Percentiles rank a stretch among this genome's conserved stretches.
phyloP scores from a whole-genome alignment of 495 filamentous ascomycete species.

The Penicillium desertorum region DNA sequence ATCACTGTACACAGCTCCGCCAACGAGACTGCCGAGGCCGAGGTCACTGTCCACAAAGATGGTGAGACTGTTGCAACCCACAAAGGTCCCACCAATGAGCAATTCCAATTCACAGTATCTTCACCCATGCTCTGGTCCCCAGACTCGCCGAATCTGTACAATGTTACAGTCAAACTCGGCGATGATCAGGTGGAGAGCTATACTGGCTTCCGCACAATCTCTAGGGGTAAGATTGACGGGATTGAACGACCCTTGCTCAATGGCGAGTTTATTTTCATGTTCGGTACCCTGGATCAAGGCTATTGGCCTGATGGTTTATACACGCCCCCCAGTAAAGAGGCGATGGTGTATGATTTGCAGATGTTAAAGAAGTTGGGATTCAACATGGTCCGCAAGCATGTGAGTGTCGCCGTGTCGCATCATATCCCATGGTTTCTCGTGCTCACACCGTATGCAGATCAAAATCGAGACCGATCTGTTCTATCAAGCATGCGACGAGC shows the following conservation, averaged over 20 bases:
- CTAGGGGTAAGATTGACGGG: slow-evolving; percentile 52
- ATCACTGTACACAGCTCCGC: slow-evolving; percentile 47
- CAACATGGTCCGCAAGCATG: slow-evolving; percentile 69
- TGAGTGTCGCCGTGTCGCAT: slow-evolving; percentile 28
- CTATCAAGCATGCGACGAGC: slow-evolving; percentile 62
- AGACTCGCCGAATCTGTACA: slow-evolving; percentile 59
- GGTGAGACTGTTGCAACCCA: slow-evolving; percentile 39
- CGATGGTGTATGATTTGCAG: slow-evolving; percentile 64
- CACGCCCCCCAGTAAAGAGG: slow-evolving; percentile 57
- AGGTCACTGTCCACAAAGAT: slow-evolving; percentile 46
- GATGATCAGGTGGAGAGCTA: slow-evolving; percentile 58
- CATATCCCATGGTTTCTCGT: neutral
- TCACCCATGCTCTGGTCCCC: slow-evolving; percentile 60
- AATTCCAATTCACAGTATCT: slow-evolving; percentile 53
- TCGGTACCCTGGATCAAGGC: slow-evolving; percentile 67
- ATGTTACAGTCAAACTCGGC: slow-evolving; percentile 56
- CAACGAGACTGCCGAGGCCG: slow-evolving; percentile 30
- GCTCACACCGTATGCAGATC: slow-evolving; percentile 44
- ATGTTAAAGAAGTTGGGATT: slow-evolving; percentile 61
- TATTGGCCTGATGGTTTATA: slow-evolving; percentile 70
- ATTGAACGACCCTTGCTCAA: slow-evolving; percentile 62
- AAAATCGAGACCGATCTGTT: slow-evolving; percentile 67
- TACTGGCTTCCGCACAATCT: slow-evolving; percentile 65
- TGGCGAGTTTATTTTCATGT: slow-evolving; percentile 62
- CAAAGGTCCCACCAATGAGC: slow-evolving; percentile 40